Conservation (phyloP, 192 early-diverging fungal genomes). For the Neocallimastix lanati region DNA sequence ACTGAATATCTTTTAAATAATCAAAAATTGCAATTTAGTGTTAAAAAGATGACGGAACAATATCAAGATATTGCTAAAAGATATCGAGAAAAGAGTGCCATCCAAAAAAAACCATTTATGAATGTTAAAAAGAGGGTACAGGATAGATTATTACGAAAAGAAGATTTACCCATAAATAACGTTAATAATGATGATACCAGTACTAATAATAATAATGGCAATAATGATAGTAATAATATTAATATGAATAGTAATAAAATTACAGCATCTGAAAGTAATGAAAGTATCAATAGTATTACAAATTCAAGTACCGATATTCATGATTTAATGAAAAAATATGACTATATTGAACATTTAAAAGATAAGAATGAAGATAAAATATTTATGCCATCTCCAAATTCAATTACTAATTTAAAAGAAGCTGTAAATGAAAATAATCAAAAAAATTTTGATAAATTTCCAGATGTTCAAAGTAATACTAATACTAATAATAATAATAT, state of each 20-base stretch:
- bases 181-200: too few species aligned
- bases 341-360: not conserved
- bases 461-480: too few species aligned
- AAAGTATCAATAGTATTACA: not conserved
- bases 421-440: too few species aligned
- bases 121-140: too few species aligned
- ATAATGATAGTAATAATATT: too few species aligned
- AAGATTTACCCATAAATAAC: too few species aligned
- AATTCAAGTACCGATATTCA: not conserved
- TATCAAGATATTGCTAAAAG: not conserved
- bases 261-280: not conserved
- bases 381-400: not conserved
- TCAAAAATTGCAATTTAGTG: not conserved
- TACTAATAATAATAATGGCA: too few species aligned
- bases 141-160: too few species aligned
- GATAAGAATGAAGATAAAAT: not conserved
- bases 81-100: not conserved
- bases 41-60: not conserved
- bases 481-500: too few species aligned
- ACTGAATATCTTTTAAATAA: not conserved
- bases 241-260: too few species aligned
- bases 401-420: not conserved
- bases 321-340: not conserved
- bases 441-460: too few species aligned
- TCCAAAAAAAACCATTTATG: too few species aligned